Base-by-base conservation (phyloP, 2,329 filamentous ascomycete species). In the Incumbomyces lentus region DNA sequence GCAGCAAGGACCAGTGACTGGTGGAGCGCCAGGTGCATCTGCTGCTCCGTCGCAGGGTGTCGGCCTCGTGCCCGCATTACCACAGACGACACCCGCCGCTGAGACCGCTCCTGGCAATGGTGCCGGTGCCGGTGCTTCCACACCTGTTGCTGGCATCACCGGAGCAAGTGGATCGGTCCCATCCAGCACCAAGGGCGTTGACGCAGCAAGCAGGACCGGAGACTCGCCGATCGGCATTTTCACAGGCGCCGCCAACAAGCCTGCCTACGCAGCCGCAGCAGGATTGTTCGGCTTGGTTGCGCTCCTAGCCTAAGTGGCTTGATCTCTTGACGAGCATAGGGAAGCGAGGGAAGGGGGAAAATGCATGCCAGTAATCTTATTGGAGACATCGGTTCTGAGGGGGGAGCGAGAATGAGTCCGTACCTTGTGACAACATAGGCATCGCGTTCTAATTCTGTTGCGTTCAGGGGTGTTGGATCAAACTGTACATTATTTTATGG, bases 161-260 rank as follows among this genome's bases (percentile, higher is more conserved):
- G 30, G 16, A 16, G 29, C 32, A 18, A 43, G 19, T 33, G 29
- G 14, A 8, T 19, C 38, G 37, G 18, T 17, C 18, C 19, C 14
- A 8, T 39, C 43, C 29, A 13, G 36, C 36, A 47, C 40, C 12
- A 39, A 19, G 8, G 13, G 34, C 6, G 39, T 33, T 16, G 18
- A 22, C 31, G 35, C 46, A 16, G 38, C 40, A 13, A 18, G 16
- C 43, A 30, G n/a, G 18, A 32, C 33, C 7, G 16, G 48, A 5
- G 18, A 31, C 17, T 43, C 38, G 12, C 36, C 53, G 7, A 48
- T 44, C 5, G 56, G 57, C 2, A 61, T 47, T 14, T 68, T 68
- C 49, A 62, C 54, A 7, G 60, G 64, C 16, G 59, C 60, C 3
- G 57, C 57, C 32, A 60, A 60, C 8, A 47, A 57, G 39, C 58